These are phyloP conservation scores for Spergularia bocconei DNA, from an alignment of 148 eudicot species.

Conservation along the genomic window DNA sequence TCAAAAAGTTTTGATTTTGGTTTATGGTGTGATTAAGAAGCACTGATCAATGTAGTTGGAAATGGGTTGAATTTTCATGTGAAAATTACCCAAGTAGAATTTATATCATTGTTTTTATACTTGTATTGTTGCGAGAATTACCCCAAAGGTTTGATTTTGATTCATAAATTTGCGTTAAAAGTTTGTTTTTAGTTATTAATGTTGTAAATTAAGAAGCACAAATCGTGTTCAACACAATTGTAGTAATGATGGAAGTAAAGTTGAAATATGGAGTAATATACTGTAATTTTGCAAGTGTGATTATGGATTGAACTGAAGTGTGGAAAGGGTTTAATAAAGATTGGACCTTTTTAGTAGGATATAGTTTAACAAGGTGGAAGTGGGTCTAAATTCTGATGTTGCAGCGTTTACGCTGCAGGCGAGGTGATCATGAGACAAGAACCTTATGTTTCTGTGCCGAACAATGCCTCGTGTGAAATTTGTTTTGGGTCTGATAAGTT, in stretches of 20 bases:
- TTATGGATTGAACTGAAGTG: neutral
- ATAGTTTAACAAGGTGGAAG: neutral
- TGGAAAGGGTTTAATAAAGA: neutral
- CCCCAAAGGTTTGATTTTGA: too few species aligned
- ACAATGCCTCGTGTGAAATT: constrained; percentile 63
- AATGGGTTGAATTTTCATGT: too few species aligned
- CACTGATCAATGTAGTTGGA: too few species aligned
- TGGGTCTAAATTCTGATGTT: neutral
- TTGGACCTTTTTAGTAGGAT: neutral
- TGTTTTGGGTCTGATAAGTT: constrained; percentile 59
- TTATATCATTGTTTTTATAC: too few species aligned
- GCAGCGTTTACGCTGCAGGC: constrained; percentile 44
- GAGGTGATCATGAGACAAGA: constrained; percentile 74
- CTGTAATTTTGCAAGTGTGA: neutral
- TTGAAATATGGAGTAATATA: neutral
- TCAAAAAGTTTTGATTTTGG: too few species aligned
- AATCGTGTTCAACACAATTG: neutral
- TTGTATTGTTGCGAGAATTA: too few species aligned
- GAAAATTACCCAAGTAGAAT: too few species aligned
- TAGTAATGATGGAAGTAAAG: neutral
- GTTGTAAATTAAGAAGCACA: too few species aligned
- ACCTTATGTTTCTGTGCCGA: constrained; percentile 75
- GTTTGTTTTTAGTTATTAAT: too few species aligned
- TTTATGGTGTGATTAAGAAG: too few species aligned
- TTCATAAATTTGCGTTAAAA: too few species aligned